Evolutionary conservation across 2,329 filamentous ascomycete species (phyloP).

Genomic region (Mycosphaerella arachidis): DNA sequence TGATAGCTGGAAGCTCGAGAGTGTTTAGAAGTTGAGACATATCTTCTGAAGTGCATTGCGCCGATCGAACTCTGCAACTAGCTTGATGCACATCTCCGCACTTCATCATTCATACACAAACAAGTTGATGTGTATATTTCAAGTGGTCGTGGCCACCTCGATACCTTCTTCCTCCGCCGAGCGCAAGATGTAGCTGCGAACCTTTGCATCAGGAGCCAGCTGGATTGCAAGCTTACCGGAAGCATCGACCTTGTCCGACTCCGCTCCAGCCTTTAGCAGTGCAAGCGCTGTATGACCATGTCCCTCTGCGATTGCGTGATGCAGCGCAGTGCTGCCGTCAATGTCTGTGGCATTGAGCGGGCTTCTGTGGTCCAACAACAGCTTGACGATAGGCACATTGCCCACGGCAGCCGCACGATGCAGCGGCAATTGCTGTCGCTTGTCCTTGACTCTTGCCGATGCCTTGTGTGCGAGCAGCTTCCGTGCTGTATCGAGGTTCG

Average conservation of each 20-base stretch:
- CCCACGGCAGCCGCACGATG: slow-evolving; percentile 90
- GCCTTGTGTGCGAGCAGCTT: slow-evolving; percentile 72
- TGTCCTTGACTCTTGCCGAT: slow-evolving; percentile 75
- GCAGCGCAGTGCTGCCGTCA: slow-evolving; percentile 80
- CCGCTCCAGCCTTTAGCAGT: slow-evolving; percentile 78
- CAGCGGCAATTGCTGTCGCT: slow-evolving; percentile 80
- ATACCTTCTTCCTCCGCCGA: slow-evolving; percentile 82
- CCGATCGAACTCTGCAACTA: background rate
- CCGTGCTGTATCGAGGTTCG: slow-evolving; percentile 74
- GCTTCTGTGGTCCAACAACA: slow-evolving; percentile 66
- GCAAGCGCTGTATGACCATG: slow-evolving; percentile 76
- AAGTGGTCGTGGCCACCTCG: slow-evolving; percentile 38
- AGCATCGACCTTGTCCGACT: slow-evolving; percentile 68
- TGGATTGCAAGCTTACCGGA: slow-evolving; percentile 72
- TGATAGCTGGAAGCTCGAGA: too few relatives aligned
- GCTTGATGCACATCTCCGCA: background rate
- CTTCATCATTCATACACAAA: background rate
- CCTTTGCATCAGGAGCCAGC: slow-evolving; percentile 79
- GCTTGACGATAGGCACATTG: slow-evolving; percentile 75
- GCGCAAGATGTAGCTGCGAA: slow-evolving; percentile 69
- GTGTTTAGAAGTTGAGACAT: too few relatives aligned
- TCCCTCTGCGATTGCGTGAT: slow-evolving; percentile 75
- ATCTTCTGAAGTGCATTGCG: too few relatives aligned
- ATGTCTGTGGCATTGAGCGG: slow-evolving; percentile 79
- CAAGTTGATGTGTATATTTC: background rate